Evolutionary conservation across 371 early-diverging fungal genomes (phyloP), one percentile per base, ranked within the genome.

Genomic region (Funneliformis caledonium): DNA sequence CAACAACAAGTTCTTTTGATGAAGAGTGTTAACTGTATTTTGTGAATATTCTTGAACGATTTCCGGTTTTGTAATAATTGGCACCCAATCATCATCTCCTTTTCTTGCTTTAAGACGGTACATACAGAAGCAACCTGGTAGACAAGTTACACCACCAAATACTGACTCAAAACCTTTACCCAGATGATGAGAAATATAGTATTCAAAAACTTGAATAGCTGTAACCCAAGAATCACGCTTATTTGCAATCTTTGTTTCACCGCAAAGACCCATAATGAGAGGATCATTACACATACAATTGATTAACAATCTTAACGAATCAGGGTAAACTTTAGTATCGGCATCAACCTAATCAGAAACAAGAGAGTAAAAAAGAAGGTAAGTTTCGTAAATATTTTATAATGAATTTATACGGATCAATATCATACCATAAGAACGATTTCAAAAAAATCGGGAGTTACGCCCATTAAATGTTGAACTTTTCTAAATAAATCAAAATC

Each of bases 141-240:
- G 87, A 88, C 98, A 98, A 12, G 97, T 98, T 8, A 98, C 98
- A 89, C 96, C 97, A 83, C 98, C 98, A 91, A 97, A 98, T 61
- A 97, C 92, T 5, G 93, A 92, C 86, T 98, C 98, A 87, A 98
- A 97, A 0, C 94, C 94, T 87, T 97, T 97, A 65, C 91, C 92
- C 47, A 97, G 86, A 84, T 98, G 97, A 85, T 98, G 98, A 33
- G 94, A 94, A 62, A 97, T 96, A 83, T 95, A 98, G 87, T 97
- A 98, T 85, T 98, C 98, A 85, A 95, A 98, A 3, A 98, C 98
- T 82, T 98, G 98, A 77, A 97, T 97, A 42, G 91, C 93, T 0
- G 96, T 94, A 8, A 96, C 97, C 97, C 95, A 95, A 0, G 93
- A 92, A 76, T 90, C 91, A 14, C 90, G 87, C 82, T 95, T 94